These are phyloP conservation scores for Leptographium galeiforme DNA, from an alignment of 2,329 filamentous ascomycete genomes.

Conservation along the genomic window DNA sequence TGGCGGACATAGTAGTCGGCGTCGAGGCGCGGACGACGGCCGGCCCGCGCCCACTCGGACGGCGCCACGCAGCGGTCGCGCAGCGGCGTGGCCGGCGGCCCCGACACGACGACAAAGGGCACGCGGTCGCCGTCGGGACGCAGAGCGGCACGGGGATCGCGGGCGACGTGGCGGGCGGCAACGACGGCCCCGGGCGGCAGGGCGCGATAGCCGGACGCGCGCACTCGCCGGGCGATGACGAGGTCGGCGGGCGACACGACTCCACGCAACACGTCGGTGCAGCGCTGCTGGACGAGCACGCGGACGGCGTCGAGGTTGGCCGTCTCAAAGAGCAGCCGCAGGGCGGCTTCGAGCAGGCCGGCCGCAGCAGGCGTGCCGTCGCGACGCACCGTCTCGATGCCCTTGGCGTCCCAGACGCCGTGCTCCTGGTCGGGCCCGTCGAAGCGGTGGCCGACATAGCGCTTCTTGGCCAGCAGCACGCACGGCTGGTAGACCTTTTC, in stretches of 20 bases:
- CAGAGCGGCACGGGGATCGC: constrained; percentile 74
- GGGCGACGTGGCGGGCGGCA: constrained; percentile 72
- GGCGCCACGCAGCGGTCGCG: constrained; percentile 85
- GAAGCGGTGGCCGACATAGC: constrained; percentile 97
- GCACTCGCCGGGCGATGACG: constrained; percentile 75
- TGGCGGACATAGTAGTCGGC: constrained; percentile 95
- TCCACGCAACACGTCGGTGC: constrained; percentile 83
- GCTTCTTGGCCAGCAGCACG: constrained; percentile 87
- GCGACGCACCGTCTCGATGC: constrained; percentile 90
- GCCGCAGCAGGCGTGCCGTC: constrained; percentile 93
- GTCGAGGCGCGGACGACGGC: constrained; percentile 69
- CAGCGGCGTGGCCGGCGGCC: constrained; percentile 71
- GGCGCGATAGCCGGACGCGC: constrained; percentile 71
- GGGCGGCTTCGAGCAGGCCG: constrained; percentile 85
- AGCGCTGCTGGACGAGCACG: constrained; percentile 54
- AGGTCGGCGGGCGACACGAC: constrained; percentile 88
- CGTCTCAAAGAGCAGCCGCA: constrained; percentile 82
- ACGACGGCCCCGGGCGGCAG: constrained; percentile 82
- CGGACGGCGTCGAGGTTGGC: constrained; percentile 83
- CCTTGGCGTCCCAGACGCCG: constrained; percentile 93
- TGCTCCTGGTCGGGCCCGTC: constrained; percentile 60
- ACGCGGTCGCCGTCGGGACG: constrained; percentile 93
- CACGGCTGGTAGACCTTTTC: constrained; percentile 98
- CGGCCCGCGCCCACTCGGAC: constrained; percentile 51
- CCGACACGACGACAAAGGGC: constrained; percentile 85